Conservation (phyloP, 1,284 basidiomycete species). For the Apiotrichum veenhuisii region DNA sequence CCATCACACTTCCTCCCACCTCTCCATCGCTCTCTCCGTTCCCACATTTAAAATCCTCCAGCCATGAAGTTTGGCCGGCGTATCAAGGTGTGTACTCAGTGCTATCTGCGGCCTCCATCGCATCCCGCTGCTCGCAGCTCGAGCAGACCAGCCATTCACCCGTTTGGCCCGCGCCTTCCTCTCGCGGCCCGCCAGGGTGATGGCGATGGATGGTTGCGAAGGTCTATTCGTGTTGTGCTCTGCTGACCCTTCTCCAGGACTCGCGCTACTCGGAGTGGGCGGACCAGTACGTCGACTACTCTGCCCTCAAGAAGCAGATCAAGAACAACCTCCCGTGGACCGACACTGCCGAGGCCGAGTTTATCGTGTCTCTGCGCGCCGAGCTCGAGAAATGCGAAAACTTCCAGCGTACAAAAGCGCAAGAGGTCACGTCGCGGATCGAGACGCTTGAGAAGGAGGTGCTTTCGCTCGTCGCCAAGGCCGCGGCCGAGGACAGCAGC, state of each 20-base stretch:
- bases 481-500: conserved; percentile 33
- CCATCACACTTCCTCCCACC: neutral
- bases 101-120: neutral
- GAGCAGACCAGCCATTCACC: no score
- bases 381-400: conserved; percentile 95
- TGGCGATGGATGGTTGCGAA: no score
- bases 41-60: neutral
- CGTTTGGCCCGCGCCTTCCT: no score
- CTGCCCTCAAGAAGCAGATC: conserved; percentile 79
- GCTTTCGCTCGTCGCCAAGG: conserved; percentile 61
- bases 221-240: no score
- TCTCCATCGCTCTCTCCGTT: no score
- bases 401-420: conserved; percentile 89
- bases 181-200: no score
- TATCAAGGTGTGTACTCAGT: conserved; percentile 62
- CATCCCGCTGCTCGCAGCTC: no score
- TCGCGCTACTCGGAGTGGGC: conserved; percentile 86
- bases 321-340: conserved; percentile 65
- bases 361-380: conserved; percentile 70
- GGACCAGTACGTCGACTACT: conserved; percentile 85
- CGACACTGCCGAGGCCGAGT: conserved; percentile 72
- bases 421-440: conserved; percentile 76
- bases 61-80: conserved; percentile 84
- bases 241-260: conserved; percentile 54
- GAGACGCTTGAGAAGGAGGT: conserved; percentile 74